Percentiles rank a stretch among this genome's conserved stretches.
phyloP scores from a whole-genome alignment of 2,329 filamentous ascomycete species.

The Colletotrichum destructivum region DNA sequence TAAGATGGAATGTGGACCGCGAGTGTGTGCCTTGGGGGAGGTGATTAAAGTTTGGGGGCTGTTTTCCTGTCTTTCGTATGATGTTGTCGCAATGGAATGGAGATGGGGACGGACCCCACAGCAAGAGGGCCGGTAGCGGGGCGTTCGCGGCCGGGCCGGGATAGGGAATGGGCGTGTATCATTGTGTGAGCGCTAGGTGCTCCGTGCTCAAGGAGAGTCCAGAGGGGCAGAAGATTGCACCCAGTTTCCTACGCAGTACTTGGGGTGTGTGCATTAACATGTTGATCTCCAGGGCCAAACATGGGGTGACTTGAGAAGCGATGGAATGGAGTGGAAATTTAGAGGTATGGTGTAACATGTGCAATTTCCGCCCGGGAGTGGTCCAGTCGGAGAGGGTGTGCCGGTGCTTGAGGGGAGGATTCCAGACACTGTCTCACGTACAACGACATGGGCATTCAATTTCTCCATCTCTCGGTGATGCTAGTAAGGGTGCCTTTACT shows the following conservation, averaged over 20 bases:
- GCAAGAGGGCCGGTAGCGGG: background rate
- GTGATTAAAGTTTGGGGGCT: conserved; percentile 8
- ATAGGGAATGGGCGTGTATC: background rate
- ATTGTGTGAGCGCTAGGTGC: background rate
- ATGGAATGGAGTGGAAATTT: conserved; percentile 6
- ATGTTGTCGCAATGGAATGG: background rate
- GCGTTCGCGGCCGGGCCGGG: background rate
- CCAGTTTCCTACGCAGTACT: background rate
- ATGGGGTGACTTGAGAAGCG: background rate
- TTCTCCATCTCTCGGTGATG: background rate
- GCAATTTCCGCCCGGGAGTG: conserved; percentile 9
- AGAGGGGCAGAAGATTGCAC: background rate
- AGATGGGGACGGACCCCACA: background rate
- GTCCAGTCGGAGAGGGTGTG: background rate
- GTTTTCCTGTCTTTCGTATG: background rate
- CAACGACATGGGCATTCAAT: background rate
- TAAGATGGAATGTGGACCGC: background rate
- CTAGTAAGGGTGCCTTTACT: background rate
- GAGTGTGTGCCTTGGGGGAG: background rate
- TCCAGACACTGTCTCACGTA: background rate
- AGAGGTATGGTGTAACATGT: conserved; percentile 1
- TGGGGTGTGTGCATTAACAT: background rate
- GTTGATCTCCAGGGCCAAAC: background rate
- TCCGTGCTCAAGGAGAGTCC: conserved; percentile 5
- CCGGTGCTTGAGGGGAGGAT: background rate